Evolutionary conservation across 2,329 filamentous ascomycete species (phyloP), one percentile per base, ranked within the genome.

Genomic region (Curvularia hawaiiensis): DNA sequence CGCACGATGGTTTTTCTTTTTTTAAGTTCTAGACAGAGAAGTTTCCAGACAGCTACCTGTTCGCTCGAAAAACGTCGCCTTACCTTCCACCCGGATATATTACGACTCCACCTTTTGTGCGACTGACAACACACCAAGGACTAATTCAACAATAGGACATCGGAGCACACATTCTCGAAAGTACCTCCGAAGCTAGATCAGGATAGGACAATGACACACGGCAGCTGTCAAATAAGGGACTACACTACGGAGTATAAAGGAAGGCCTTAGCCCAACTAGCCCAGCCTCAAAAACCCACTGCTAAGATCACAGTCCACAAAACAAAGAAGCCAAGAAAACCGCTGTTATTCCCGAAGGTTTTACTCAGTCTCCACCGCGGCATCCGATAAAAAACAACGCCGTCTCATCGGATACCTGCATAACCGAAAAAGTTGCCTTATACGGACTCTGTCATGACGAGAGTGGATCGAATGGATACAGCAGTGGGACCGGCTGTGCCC

Each of bases 21-120:
- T 26, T 28, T 14, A 12, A 28, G 35, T 18, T 16, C 35, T 38
- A 38, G 35, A 18, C 35, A 38, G 18, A 38, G 35, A 38, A n/a
- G 35, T 18, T 38, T 38, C 35, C 35, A n/a, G 35, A 38, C 16
- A 38, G n/a, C 7, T 44, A 28, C 7, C 14, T 10, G 24, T n/a
- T 26, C 39, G 39, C 11, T 22, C 39, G 11, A 41, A 41, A 41
- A 10, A 41, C 39, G 24, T 43, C 41, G 41, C 41, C 41, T 44
- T 44, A 44, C 41, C 41, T 44, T 28, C 41, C 41, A 22, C 41
- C 41, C 24, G 26, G 28, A 44, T 44, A 44, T 44, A 44, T 44
- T 44, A 44, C 26, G 24, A 26, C 24, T 44, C 24, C 41, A 44
- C 41, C 41, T 44, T 44, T 44, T 44, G 22, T 44, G 41, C 41